These are phyloP conservation scores for Bryopsis sp. DNA, from an alignment of 139 green algal genomes.

Conservation along the genomic window DNA sequence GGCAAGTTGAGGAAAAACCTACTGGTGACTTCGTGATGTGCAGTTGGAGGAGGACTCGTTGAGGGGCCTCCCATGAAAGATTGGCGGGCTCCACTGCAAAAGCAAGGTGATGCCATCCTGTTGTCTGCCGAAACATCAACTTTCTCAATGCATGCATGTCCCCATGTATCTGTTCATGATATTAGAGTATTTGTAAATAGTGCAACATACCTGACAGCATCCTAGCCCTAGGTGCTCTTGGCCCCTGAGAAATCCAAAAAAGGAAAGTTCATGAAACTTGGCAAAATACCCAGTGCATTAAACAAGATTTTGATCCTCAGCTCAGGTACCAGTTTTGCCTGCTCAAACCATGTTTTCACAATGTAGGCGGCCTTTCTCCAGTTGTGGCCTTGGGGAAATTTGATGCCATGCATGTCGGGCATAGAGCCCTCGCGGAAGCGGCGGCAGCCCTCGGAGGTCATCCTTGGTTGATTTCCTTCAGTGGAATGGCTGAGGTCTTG, in stretches of 20 bases:
- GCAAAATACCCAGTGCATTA: not conserved
- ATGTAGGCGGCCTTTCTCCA: constrained; percentile 3
- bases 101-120: not conserved
- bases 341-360: not conserved
- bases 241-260: not conserved
- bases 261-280: not conserved
- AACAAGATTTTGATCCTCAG: not conserved
- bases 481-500: constrained; percentile 72
- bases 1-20: too few species aligned
- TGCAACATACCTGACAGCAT: not conserved
- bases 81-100: not conserved
- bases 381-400: constrained; percentile 89
- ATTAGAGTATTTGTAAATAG: not conserved
- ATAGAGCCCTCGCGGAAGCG: constrained; percentile 52
- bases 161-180: not conserved
- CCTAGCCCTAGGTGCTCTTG: not conserved
- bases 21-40: not conserved
- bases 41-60: not conserved
- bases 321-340: not conserved
- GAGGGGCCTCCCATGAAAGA: not conserved
- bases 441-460: constrained; percentile 32
- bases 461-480: constrained; percentile 74
- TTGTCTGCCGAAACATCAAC: too few species aligned
- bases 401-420: constrained; percentile 82
- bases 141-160: too few species aligned